Evolutionary conservation across 306 rosid genomes (phyloP).

Genomic region (Inga oerstediana): DNA sequence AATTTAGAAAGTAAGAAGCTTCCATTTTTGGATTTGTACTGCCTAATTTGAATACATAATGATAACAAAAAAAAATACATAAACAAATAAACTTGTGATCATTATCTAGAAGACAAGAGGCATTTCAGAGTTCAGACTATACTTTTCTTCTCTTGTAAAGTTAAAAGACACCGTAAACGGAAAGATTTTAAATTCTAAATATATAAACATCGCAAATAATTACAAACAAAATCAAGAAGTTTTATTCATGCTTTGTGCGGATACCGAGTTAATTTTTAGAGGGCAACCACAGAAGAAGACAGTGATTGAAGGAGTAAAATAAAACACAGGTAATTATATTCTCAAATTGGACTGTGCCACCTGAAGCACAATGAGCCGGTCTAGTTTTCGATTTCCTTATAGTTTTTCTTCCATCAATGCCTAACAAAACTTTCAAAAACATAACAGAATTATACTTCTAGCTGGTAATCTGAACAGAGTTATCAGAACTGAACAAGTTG

Average conservation of each 20-base stretch:
- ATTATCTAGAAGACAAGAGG: constrained; percentile 1
- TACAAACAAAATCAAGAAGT: constrained; percentile 6
- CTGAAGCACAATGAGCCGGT: constrained; percentile 2
- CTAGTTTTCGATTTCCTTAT: constrained; percentile 20
- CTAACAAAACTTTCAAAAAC: background rate
- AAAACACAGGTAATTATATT: constrained; percentile 6
- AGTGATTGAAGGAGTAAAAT: background rate
- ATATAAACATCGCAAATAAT: background rate
- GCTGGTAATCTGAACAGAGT: background rate
- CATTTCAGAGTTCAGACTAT: constrained; percentile 25
- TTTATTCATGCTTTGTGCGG: background rate
- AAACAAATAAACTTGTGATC: constrained; percentile 14
- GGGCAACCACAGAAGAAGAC: background rate
- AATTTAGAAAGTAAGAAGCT: background rate
- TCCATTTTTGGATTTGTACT: constrained; percentile 16
- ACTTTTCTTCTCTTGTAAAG: background rate
- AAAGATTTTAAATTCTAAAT: background rate
- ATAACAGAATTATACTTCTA: constrained; percentile 2
- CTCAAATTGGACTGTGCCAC: constrained; percentile 1
- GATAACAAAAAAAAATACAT: background rate
- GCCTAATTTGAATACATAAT: background rate
- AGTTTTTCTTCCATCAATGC: constrained; percentile 3
- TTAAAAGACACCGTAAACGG: background rate
- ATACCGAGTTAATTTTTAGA: background rate
- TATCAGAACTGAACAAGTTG: background rate